Evolutionary conservation across 345 rosid species (phyloP).

Genomic region (Salix purpurea): DNA sequence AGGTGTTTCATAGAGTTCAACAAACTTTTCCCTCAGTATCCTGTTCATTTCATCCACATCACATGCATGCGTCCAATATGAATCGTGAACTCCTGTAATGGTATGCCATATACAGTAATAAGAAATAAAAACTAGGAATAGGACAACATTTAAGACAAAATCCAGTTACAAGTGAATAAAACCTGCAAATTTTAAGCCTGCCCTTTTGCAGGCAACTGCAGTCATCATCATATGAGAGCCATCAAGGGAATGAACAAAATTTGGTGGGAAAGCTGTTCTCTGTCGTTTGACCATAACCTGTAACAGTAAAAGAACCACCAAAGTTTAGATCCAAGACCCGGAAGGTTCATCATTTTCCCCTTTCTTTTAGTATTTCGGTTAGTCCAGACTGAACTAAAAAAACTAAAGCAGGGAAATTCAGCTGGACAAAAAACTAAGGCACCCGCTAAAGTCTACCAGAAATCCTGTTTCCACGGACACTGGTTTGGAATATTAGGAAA

Average conservation of each 20-base stretch:
- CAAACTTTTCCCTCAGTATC: conserved; percentile 85
- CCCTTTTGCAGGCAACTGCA: conserved; percentile 76
- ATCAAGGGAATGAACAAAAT: conserved; percentile 96
- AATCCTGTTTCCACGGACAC: neutral
- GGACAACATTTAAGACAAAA: conserved; percentile 5
- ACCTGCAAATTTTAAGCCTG: conserved; percentile 94
- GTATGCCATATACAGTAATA: conserved; percentile 10
- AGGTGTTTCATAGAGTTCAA: conserved; percentile 79
- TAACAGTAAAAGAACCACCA: neutral
- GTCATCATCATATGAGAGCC: conserved; percentile 99
- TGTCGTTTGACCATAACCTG: conserved; percentile 84
- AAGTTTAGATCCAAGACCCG: neutral
- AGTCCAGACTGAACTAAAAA: neutral
- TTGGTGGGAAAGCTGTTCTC: conserved; percentile 95
- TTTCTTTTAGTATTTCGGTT: neutral
- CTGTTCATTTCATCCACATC: conserved; percentile 80
- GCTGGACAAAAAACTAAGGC: neutral
- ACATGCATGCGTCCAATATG: conserved; percentile 99
- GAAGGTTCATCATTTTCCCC: neutral
- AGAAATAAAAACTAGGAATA: conserved; percentile 12
- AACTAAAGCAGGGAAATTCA: neutral
- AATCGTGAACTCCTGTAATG: conserved; percentile 93
- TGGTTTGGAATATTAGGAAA: neutral
- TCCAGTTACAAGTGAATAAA: neutral
- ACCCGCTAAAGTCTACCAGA: neutral